Evolutionary conservation across 2,329 filamentous ascomycete genomes (phyloP), one percentile per base, ranked within the genome.

Genomic region (Talaromyces sp.): DNA sequence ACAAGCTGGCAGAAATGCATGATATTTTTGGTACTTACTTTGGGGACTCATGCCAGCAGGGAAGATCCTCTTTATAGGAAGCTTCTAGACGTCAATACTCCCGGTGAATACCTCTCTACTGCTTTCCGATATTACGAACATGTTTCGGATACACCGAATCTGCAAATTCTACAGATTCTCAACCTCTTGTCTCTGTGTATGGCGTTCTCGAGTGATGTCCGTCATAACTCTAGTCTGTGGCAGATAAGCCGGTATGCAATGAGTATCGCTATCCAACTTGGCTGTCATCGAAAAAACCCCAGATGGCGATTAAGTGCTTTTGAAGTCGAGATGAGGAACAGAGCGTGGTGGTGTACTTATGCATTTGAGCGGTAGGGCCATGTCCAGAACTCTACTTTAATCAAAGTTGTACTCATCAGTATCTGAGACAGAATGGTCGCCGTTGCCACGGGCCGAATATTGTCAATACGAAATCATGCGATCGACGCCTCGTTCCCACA

Each of bases 301-400:
- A 25, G 52, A 56, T 56, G 52, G 52, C 52, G 52, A 35, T 37
- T 56, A 13, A 56, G 52, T 56, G 31, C 31, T 37, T 13, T 9
- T 17, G 52, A 56, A 11, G 31, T 35, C 3, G 52, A 56, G 19
- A 56, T 56, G 52, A 56, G 52, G 17, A 56, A 56, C 4, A 56
- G 52, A 35, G 52, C 19, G 27, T 56, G 52, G 52, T 56, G 52
- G 52, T 56, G 52, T 13, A 56, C 52, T 37, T 56, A 56, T 37
- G 31, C 31, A 19, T 25, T 56, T 22, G 52, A 56, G 19, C 37
- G 52, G 52, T 56, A 2, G 5, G 31, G 37, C 6, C 3, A 13
- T 22, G 6, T 6, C 31, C 3, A 56, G 7, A 10, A 37, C 3
- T 8, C 7, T 54, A n/a, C n/a, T n/a, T 31, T 33, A 15, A 15